phyloP scores from a whole-genome alignment of 768 basidiomycete species.

The Naganishia antarctica region DNA sequence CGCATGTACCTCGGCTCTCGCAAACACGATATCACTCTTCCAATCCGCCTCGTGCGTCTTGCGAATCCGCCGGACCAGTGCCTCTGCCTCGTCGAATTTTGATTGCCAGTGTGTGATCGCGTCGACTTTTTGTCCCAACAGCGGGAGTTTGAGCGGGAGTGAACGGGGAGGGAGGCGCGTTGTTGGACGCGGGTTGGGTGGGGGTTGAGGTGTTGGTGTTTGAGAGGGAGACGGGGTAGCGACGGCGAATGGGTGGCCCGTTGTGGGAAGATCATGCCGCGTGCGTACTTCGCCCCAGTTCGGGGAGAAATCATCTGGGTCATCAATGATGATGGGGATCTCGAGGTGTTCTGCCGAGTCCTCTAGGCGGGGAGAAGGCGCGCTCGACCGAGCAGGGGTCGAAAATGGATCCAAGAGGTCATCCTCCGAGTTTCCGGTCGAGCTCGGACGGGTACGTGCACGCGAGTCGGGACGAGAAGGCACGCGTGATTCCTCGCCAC shows the following conservation, averaged over 20 bases:
- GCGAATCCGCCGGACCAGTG: constrained; percentile 70
- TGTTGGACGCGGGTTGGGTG: constrained; percentile 4
- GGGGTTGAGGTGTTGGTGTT: background rate
- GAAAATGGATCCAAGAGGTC: background rate
- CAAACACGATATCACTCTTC: background rate
- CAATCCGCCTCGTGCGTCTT: constrained; percentile 41
- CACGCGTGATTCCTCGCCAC: background rate
- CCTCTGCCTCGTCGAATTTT: constrained; percentile 74
- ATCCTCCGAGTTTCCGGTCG: background rate
- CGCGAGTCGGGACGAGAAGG: background rate
- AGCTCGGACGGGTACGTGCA: background rate
- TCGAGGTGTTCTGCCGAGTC: background rate
- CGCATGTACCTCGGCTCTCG: background rate
- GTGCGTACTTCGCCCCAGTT: constrained; percentile 26
- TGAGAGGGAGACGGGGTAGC: background rate
- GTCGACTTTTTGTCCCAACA: constrained; percentile 61
- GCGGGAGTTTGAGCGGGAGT: constrained; percentile 17
- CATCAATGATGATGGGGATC: constrained; percentile 8
- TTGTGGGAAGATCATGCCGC: constrained; percentile 13
- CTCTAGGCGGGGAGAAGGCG: background rate
- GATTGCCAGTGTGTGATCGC: constrained; percentile 81
- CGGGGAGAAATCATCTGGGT: constrained; percentile 17
- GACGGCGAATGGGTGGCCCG: constrained; percentile 13
- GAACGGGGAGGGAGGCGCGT: constrained; percentile 12
- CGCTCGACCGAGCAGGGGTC: background rate